Base-by-base conservation (phyloP, 2,329 filamentous ascomycete genomes). In the Corinectria fuckeliana region DNA sequence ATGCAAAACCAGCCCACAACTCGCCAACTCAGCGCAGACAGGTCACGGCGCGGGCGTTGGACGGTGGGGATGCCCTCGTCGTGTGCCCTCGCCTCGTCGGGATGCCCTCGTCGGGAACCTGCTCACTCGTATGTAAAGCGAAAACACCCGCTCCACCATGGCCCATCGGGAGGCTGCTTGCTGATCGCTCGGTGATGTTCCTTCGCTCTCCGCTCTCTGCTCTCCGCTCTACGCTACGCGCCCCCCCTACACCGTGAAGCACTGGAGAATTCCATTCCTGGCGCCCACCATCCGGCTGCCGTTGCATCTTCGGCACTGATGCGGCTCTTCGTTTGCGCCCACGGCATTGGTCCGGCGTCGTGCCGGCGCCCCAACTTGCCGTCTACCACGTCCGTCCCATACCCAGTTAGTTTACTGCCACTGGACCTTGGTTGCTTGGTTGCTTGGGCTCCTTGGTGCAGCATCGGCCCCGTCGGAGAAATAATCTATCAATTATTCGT, bases 301-400 rank as follows among this genome's bases (percentile, higher is more conserved):
- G 42, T 36, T 23, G 45, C 44, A 56, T 50, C 36, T 51, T 51
- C 52, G 52, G 57, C 52, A 51, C 42, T 60, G 47, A 56, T 60
- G 57, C 57, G 57, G 57, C 57, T 56, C 51, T 38, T 56, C 18
- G 50, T 44, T 36, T 36, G 50, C 36, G 26, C 28, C 50, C 32
- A 39, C 20, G 50, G 41, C 56, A 53, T 48, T 49, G 51, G 42
- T 42, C 23, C 30, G 51, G 51, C 18, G 28, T 47, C 41, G 51
- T 42, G 50, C 32, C 32, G 30, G n/a, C 42, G 51, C 32, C 32
- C 32, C 16, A 36, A 36, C 32, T 36, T 36, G n/a, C n/a, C n/a
- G n/a, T n/a, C n/a, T n/a, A 16, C 14, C 32, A 34, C 32, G 11
- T 36, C 32, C 14, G 4, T n/a, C 5, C 13, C 30, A 11, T 32